A percentile compares a stretch with the other conserved stretches of the same genome.
Evolutionary conservation across 345 rosid species (phyloP).

Genomic region (Streptanthus diversifolius): DNA sequence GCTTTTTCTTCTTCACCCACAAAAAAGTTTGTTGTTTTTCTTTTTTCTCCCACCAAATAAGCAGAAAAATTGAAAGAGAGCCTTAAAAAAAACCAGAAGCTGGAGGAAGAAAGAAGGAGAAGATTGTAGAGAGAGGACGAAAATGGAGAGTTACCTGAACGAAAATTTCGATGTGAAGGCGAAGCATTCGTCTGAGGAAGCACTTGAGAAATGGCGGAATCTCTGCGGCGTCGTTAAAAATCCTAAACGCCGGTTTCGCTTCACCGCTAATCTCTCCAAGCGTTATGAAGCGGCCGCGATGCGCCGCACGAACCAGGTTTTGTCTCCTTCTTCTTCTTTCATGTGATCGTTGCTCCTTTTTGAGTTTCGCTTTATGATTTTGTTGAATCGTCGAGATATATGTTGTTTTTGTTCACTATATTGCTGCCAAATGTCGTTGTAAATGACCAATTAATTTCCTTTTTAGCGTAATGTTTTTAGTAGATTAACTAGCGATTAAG

Average conservation of each 20-base stretch:
- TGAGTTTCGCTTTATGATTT: not conserved
- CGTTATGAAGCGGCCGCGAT: slow-evolving; percentile 84
- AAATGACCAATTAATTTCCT: not conserved
- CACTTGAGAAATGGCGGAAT: slow-evolving; percentile 65
- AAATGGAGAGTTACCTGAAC: slow-evolving; percentile 64
- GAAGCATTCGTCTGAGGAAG: slow-evolving; percentile 65
- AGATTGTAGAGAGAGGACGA: not conserved
- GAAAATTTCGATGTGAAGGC: slow-evolving; percentile 65
- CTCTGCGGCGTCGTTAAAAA: slow-evolving; percentile 77
- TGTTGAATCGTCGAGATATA: not conserved
- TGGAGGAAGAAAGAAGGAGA: not conserved
- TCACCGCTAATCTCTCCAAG: slow-evolving; percentile 84
- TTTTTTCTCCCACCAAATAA: slow-evolving; percentile 6
- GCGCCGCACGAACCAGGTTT: slow-evolving; percentile 79
- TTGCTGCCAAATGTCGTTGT: not conserved
- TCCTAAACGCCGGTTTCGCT: slow-evolving; percentile 80
- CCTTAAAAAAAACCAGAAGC: not conserved
- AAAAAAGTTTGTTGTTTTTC: not conserved
- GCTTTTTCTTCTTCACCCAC: slow-evolving; percentile 28
- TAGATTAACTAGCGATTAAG: not conserved
- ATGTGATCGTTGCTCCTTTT: not conserved
- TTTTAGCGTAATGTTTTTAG: not conserved
- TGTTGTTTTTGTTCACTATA: not conserved
- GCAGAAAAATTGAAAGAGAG: slow-evolving; percentile 9
- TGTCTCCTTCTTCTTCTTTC: not conserved